Conservation (phyloP, 2,329 filamentous ascomycete genomes). For the Teratosphaeria zuluensis region DNA sequence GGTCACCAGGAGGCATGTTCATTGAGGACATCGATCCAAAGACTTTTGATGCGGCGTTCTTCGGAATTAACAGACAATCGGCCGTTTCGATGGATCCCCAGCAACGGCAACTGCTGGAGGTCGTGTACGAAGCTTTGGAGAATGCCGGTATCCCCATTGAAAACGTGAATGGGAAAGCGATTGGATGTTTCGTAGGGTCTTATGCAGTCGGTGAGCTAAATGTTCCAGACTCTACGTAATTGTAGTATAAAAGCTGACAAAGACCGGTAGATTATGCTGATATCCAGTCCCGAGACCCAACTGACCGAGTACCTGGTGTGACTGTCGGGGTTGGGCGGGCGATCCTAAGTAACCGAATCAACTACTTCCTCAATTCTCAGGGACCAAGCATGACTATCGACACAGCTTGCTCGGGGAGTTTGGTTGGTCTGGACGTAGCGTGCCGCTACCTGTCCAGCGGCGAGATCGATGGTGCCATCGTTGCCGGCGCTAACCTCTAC, state of each 20-base stretch:
- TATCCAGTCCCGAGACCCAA: background rate
- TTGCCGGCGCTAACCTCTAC: background rate
- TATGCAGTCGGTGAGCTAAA: background rate
- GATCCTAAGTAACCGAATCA: background rate
- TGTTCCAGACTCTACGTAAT: background rate
- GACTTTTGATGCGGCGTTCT: too few species aligned
- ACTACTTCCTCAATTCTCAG: background rate
- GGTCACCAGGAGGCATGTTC: too few species aligned
- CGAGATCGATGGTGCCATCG: slow-evolving; percentile 5
- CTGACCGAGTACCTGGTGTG: too few species aligned
- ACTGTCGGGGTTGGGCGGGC: too few species aligned
- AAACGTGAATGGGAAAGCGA: background rate
- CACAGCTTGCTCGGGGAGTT: background rate
- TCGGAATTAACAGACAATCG: background rate
- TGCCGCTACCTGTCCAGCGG: background rate
- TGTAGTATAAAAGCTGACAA: background rate
- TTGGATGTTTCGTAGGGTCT: background rate
- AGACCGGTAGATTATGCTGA: background rate
- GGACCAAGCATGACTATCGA: background rate
- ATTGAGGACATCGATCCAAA: too few species aligned
- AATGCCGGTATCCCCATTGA: background rate
- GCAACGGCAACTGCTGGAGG: background rate
- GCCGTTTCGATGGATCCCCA: background rate
- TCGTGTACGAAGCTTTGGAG: background rate
- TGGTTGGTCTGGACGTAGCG: background rate